phyloP scores from a whole-genome alignment of 768 basidiomycete genomes.

The Lentinula guzmanii region DNA sequence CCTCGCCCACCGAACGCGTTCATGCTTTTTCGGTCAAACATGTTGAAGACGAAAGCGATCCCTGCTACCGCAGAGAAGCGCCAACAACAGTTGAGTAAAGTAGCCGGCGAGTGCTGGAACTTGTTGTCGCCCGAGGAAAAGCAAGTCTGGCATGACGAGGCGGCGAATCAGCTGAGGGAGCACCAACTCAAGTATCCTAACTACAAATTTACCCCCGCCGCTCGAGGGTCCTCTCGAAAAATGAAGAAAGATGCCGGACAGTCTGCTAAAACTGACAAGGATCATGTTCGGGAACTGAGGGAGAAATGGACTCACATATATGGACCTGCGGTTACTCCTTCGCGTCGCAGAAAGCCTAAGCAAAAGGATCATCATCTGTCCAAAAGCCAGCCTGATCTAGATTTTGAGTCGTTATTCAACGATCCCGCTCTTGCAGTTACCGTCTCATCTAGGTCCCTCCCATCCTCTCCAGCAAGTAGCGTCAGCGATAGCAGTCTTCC shows the following conservation, averaged over 20 bases:
- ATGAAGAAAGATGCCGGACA: not conserved
- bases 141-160: conserved; percentile 39
- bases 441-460: not conserved
- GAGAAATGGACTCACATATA: conserved; percentile 25
- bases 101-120: conserved; percentile 69
- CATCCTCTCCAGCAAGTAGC: not conserved
- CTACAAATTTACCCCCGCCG: conserved; percentile 58
- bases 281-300: conserved; percentile 23
- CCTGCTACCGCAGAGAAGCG: conserved; percentile 49
- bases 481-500: not conserved
- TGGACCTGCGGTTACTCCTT: conserved; percentile 26
- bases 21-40: conserved; percentile 75
- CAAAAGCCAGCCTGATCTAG: not conserved
- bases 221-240: conserved; percentile 23
- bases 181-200: conserved; percentile 50
- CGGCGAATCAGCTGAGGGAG: conserved; percentile 37
- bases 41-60: conserved; percentile 44
- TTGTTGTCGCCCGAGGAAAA: conserved; percentile 41
- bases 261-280: conserved; percentile 9
- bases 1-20: conserved; percentile 81
- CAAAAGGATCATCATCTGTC: conserved; percentile 10
- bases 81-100: conserved; percentile 67
- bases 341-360: conserved; percentile 14
- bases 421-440: not conserved
- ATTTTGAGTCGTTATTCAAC: not conserved